Percentiles rank a stretch among this genome's conserved stretches.
phyloP scores from a whole-genome alignment of 352 stramenopile genomes.

The Pythium insidiosum region DNA sequence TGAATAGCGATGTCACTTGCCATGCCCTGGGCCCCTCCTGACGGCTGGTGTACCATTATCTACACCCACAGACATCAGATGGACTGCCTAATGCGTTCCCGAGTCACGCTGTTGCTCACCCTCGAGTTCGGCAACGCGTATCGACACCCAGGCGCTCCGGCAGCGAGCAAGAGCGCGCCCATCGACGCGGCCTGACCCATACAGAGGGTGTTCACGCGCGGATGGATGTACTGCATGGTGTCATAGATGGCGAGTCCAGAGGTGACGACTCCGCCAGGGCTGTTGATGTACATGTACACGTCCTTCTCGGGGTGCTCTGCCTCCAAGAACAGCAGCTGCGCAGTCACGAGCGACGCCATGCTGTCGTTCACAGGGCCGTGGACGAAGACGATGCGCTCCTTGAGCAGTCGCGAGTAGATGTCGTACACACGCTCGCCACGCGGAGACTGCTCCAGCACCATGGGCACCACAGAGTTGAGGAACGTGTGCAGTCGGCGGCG shows the following conservation, averaged over 20 bases:
- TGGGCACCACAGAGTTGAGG: slow-evolving; percentile 81
- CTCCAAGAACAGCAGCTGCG: slow-evolving; percentile 93
- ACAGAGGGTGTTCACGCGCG: slow-evolving; percentile 97
- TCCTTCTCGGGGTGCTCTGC: slow-evolving; percentile 95
- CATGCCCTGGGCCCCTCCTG: slow-evolving; percentile 94
- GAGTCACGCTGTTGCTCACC: slow-evolving; percentile 33
- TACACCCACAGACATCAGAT: too few relatives aligned
- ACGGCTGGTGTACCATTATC: slow-evolving; percentile 98
- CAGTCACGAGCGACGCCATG: slow-evolving; percentile 77
- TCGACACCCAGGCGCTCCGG: slow-evolving; percentile 81
- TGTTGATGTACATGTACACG: slow-evolving; percentile 99
- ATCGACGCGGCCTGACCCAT: slow-evolving; percentile 97
- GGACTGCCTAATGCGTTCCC: too few relatives aligned
- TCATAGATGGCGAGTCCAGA: slow-evolving; percentile 98
- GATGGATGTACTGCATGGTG: slow-evolving; percentile 97
- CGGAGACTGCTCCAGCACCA: slow-evolving; percentile 91
- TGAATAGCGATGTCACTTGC: slow-evolving; percentile 98
- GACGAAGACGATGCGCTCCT: slow-evolving; percentile 97
- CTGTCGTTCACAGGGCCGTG: slow-evolving; percentile 90
- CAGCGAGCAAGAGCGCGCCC: slow-evolving; percentile 92
- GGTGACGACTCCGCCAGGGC: slow-evolving; percentile 94
- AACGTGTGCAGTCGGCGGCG: slow-evolving; percentile 46
- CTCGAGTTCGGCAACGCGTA: slow-evolving; percentile 92
- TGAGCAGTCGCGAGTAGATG: slow-evolving; percentile 96
- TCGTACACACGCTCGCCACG: slow-evolving; percentile 95